Percentiles rank a stretch among this genome's conserved stretches.
Evolutionary conservation across 1,284 basidiomycete species (phyloP).

Genomic region (Apiotrichum sp.): DNA sequence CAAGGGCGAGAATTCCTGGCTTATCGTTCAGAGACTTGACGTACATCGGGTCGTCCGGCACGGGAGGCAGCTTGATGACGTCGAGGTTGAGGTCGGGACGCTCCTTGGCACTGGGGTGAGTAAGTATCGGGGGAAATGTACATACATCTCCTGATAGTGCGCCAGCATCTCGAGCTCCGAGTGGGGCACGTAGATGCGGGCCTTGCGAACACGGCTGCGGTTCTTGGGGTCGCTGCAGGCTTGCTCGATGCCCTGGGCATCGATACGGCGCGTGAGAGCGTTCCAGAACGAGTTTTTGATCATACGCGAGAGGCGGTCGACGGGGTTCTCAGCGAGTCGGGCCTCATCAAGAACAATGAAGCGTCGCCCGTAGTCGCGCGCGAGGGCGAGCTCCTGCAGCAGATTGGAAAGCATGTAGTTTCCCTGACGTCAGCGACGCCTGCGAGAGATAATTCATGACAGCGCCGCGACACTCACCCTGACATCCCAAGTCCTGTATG

Average conservation of each 20-base stretch:
- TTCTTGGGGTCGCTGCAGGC: constrained; percentile 98
- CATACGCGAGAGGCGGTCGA: constrained; percentile 94
- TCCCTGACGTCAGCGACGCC: constrained; percentile 50
- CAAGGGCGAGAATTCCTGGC: constrained; percentile 88
- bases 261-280: constrained; percentile 90
- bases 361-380: constrained; percentile 89
- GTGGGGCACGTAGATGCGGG: constrained; percentile 89
- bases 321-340: constrained; percentile 91
- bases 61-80: constrained; percentile 78
- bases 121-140: no score
- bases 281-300: constrained; percentile 99
- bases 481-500: constrained; percentile 94
- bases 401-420: constrained; percentile 98
- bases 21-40: constrained; percentile 89
- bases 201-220: constrained; percentile 73
- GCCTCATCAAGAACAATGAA: constrained; percentile 97
- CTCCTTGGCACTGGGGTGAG: constrained; percentile 49
- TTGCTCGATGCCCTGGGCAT: constrained; percentile 91
- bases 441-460: neutral
- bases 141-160: constrained; percentile 63
- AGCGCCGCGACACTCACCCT: constrained; percentile 55
- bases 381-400: constrained; percentile 95
- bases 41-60: constrained; percentile 78
- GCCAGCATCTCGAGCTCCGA: constrained; percentile 88
- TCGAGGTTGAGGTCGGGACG: constrained; percentile 86